Evolutionary conservation across 768 basidiomycete species (phyloP).

Genomic region (Calocera viscosa): DNA sequence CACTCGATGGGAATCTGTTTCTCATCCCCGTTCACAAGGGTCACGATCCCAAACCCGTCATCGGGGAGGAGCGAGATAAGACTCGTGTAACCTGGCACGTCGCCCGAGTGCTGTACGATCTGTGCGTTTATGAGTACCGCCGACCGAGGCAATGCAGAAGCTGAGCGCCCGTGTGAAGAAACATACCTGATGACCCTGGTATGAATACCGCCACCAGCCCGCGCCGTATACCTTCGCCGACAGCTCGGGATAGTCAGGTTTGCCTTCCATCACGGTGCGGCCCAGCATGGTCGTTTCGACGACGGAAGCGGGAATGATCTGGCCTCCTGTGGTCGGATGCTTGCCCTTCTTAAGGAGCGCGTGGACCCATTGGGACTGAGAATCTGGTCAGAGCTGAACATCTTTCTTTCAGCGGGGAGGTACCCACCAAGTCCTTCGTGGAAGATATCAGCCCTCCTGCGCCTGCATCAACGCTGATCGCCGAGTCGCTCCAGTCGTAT

Average conservation of each 20-base stretch:
- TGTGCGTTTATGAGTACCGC: conserved; percentile 14
- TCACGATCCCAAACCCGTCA: conserved; percentile 29
- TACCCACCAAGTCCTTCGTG: conserved; percentile 33
- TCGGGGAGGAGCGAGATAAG: conserved; percentile 27
- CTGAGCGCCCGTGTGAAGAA: too few relatives aligned
- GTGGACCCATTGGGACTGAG: conserved; percentile 33
- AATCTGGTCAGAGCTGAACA: not conserved
- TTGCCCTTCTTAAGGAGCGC: conserved; percentile 29
- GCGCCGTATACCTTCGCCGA: conserved; percentile 33
- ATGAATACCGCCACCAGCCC: conserved; percentile 34
- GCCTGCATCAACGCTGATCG: conserved; percentile 25
- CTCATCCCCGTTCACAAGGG: conserved; percentile 27
- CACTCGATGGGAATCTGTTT: conserved; percentile 15
- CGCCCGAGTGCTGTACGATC: conserved; percentile 30
- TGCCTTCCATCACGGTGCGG: conserved; percentile 21
- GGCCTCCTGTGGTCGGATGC: conserved; percentile 23
- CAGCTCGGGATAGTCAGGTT: conserved; percentile 11
- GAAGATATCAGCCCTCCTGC: conserved; percentile 36
- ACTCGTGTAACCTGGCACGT: conserved; percentile 28
- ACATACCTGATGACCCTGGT: conserved; percentile 33
- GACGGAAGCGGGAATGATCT: conserved; percentile 26
- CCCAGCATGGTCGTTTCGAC: conserved; percentile 27
- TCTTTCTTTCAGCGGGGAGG: not conserved
- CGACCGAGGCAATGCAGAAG: too few relatives aligned
- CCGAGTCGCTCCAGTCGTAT: conserved; percentile 18